Base-by-base conservation (phyloP, 78 protist genomes). In the Dictyostelium brefeldianum region DNA sequence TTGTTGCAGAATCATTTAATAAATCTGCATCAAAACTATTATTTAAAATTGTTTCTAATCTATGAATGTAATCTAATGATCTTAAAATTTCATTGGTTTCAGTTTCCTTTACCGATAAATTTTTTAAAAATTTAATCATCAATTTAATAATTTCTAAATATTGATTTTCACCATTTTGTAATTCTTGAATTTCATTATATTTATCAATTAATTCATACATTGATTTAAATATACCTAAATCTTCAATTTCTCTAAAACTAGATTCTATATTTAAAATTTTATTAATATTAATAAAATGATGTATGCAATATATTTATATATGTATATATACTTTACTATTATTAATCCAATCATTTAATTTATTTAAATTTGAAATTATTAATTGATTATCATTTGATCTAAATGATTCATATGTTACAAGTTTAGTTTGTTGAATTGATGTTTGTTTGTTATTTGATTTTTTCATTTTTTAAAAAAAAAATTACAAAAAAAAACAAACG, bases 271-370 rank as follows among this genome's bases (percentile, higher is more conserved):
- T 14, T 69, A 7, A 27, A 18, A 29, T 69, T 5, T 31, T 36
- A 73, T 8, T 31, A 29, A n/a, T n/a, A n/a, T n/a, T n/a, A n/a
- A n/a, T n/a, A n/a, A n/a, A n/a, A n/a, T n/a, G n/a, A n/a, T n/a
- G n/a, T n/a, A n/a, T n/a, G n/a, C n/a, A n/a, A n/a, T n/a, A n/a
- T n/a, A n/a, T n/a, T n/a, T n/a, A n/a, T n/a, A n/a, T n/a, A n/a
- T n/a, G 4, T 43, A 41, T 17, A 6, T 9, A 36, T 36, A 25
- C 25, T 73, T 43, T 73, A 77, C 65, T 51, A 77, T 77, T 83
- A 43, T 83, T 83, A 18, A 84, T 74, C 91, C 91, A 84, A 74
- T 84, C 71, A 57, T 74, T 84, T 71, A 84, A 18, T 74, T 84
- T 84, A 47, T 36, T 57, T 43, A 84, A 53, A 22, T 48, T 29